phyloP scores from a whole-genome alignment of 441 rosid genomes.

The Gossypium gossypioides region DNA sequence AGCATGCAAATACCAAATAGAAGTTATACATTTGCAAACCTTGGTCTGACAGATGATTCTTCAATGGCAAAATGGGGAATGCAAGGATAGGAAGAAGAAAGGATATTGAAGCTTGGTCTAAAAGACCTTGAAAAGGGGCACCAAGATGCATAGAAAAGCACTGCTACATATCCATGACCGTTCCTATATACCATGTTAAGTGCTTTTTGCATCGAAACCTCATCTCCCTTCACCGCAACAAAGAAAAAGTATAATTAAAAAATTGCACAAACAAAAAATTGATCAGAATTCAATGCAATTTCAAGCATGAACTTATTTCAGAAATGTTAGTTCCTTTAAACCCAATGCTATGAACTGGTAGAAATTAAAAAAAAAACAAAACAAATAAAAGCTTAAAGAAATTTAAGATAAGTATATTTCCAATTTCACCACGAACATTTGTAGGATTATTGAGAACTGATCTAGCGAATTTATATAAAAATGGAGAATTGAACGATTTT shows the following conservation, averaged over 20 bases:
- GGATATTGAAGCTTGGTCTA: constrained; percentile 52
- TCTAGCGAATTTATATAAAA: neutral
- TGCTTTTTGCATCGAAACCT: constrained; percentile 52
- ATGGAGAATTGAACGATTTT: neutral
- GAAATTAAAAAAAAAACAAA: neutral
- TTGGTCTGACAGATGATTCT: constrained; percentile 79
- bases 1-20: neutral
- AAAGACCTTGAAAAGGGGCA: constrained; percentile 78
- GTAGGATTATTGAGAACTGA: neutral
- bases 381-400: neutral
- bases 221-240: constrained; percentile 60
- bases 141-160: constrained; percentile 91
- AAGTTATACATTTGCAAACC: constrained; percentile 31
- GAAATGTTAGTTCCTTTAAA: neutral
- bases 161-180: constrained; percentile 52
- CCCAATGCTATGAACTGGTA: neutral
- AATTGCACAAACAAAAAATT: neutral
- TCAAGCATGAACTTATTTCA: neutral
- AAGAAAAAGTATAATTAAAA: constrained; percentile 8
- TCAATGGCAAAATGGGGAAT: constrained; percentile 68
- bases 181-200: constrained; percentile 52
- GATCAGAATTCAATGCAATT: neutral
- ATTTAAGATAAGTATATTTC: neutral
- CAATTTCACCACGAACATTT: neutral
- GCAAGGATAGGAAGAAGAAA: constrained; percentile 62